phyloP scores from a whole-genome alignment of 192 early-diverging fungal genomes.

The Entomortierella beljakovae region DNA sequence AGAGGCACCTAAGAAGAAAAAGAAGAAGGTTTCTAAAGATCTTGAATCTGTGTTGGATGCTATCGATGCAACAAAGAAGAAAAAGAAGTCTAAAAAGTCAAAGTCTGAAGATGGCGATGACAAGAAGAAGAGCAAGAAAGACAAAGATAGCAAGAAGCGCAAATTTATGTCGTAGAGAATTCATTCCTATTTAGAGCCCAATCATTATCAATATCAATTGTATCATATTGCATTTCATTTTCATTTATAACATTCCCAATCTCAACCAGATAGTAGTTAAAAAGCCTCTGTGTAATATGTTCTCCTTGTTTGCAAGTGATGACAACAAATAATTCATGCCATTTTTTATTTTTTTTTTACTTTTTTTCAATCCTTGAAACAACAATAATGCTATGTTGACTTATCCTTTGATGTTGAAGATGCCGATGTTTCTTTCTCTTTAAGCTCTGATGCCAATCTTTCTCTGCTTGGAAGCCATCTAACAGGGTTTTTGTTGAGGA shows the following conservation, averaged over 20 bases:
- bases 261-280: background rate
- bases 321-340: background rate
- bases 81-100: conserved; percentile 60
- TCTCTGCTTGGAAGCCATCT: conserved; percentile 46
- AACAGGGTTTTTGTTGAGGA: conserved; percentile 34
- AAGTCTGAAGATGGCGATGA: conserved; percentile 49
- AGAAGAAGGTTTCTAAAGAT: conserved; percentile 61
- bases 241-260: conserved; percentile 3
- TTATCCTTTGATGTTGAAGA: conserved; percentile 3
- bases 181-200: background rate
- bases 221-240: conserved; percentile 16
- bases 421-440: conserved; percentile 9
- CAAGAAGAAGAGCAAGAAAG: conserved; percentile 52
- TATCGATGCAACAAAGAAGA: conserved; percentile 65
- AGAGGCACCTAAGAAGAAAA: conserved; percentile 57
- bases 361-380: too few relatives aligned
- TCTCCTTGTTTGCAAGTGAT: background rate
- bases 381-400: conserved; percentile 6
- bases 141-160: conserved; percentile 57
- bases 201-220: conserved; percentile 17
- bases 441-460: conserved; percentile 13
- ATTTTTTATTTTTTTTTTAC: background rate
- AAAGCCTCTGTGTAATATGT: too few relatives aligned
- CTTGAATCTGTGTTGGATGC: conserved; percentile 65
- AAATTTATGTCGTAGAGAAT: conserved; percentile 48